Conservation (phyloP, 805 yeast genomes). For the Lachancea kluyveri region DNA sequence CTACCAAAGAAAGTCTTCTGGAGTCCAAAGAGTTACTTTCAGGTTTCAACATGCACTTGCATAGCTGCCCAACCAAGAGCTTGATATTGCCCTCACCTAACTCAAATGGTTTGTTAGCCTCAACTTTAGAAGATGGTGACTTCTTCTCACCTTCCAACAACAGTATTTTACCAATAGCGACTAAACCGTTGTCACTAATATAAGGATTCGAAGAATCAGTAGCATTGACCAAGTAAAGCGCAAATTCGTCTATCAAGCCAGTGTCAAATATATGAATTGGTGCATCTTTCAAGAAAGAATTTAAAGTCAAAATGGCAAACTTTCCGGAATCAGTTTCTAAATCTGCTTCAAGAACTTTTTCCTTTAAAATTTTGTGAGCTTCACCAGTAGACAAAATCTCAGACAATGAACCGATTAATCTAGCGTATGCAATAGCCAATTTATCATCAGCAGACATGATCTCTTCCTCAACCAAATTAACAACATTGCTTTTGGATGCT, state of each 20-base stretch:
- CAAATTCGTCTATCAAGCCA: slow-evolving; percentile 45
- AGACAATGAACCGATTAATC: slow-evolving; percentile 70
- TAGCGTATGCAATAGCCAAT: slow-evolving; percentile 69
- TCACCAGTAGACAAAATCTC: slow-evolving; percentile 59
- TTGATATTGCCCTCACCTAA: slow-evolving; percentile 37
- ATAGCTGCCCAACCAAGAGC: slow-evolving; percentile 44
- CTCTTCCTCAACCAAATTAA: slow-evolving; percentile 70
- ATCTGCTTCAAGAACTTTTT: slow-evolving; percentile 48
- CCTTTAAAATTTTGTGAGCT: slow-evolving; percentile 50
- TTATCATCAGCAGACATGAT: slow-evolving; percentile 50
- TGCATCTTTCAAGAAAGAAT: slow-evolving; percentile 74
- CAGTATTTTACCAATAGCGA: slow-evolving; percentile 77
- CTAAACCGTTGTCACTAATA: slow-evolving; percentile 66
- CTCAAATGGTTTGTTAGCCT: slow-evolving; percentile 30
- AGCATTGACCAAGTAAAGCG: slow-evolving; percentile 42
- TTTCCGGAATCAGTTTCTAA: slow-evolving; percentile 40
- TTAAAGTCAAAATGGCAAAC: slow-evolving; percentile 66
- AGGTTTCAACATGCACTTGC: slow-evolving; percentile 46
- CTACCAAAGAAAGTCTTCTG: slow-evolving; percentile 72
- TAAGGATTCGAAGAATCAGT: slow-evolving; percentile 38
- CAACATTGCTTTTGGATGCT: slow-evolving; percentile 58
- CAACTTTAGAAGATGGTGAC: slow-evolving; percentile 30
- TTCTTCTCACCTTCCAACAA: slow-evolving; percentile 42
- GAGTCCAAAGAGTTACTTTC: slow-evolving; percentile 63
- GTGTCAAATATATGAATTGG: slow-evolving; percentile 55